phyloP scores from a whole-genome alignment of 108 stramenopile species.

The Fragilaria radians region DNA sequence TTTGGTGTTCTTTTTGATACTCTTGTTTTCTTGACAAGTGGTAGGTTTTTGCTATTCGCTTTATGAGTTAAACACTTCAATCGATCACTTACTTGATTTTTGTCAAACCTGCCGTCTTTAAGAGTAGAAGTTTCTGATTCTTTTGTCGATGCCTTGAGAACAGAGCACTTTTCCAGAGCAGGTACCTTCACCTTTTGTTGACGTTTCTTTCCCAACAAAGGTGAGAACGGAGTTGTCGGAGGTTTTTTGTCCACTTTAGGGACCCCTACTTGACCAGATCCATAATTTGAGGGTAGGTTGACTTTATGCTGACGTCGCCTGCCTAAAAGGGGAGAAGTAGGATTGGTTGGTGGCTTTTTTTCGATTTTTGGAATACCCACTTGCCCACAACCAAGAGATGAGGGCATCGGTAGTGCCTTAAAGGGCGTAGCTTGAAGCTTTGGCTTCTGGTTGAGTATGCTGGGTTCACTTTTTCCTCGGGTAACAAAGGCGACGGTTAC shows the following conservation, averaged over 20 bases:
- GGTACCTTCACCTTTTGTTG: background rate
- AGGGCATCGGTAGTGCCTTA: conserved; percentile 28
- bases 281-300: background rate
- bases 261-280: conserved; percentile 28
- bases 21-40: too few relatives aligned
- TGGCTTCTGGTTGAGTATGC: background rate
- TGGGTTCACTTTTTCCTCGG: background rate
- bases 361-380: conserved; percentile 38
- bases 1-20: too few relatives aligned
- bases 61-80: too few relatives aligned
- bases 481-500: background rate
- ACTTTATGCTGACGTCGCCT: conserved; percentile 10
- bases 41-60: too few relatives aligned
- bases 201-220: conserved; percentile 17
- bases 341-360: conserved; percentile 40
- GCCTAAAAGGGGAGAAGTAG: conserved; percentile 36
- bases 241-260: conserved; percentile 47
- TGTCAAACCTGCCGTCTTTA: too few relatives aligned
- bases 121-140: too few relatives aligned
- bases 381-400: conserved; percentile 22
- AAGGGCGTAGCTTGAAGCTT: conserved; percentile 9
- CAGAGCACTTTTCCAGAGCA: background rate
- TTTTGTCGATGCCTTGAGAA: background rate
- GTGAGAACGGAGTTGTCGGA: conserved; percentile 39
- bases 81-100: too few relatives aligned